Evolutionary conservation across 495 filamentous ascomycete genomes (phyloP).

Genomic region (Choiromyces venosus): DNA sequence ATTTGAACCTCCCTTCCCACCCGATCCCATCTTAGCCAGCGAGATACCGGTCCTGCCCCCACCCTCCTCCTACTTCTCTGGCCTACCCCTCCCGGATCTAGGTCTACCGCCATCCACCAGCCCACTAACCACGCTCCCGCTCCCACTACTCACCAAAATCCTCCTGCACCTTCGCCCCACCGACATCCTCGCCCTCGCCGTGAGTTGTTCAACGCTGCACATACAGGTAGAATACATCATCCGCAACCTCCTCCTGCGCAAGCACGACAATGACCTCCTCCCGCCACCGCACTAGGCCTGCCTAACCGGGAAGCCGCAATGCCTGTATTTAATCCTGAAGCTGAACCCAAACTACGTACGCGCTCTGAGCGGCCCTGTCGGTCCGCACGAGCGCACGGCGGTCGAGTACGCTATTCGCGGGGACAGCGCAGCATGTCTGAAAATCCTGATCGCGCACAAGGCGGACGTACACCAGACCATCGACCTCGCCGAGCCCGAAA

Average conservation of each 20-base stretch:
- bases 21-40: too few relatives aligned
- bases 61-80: not conserved
- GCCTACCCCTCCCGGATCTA: too few relatives aligned
- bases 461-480: not conserved
- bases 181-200: not conserved
- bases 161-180: not conserved
- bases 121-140: not conserved
- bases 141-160: not conserved
- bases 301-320: not conserved
- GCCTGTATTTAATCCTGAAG: not conserved
- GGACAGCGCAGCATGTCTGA: not conserved
- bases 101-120: not conserved
- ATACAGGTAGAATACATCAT: not conserved
- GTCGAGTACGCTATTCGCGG: not conserved
- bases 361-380: not conserved
- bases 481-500: not conserved
- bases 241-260: not conserved
- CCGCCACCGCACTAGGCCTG: not conserved
- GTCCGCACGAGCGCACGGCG: not conserved
- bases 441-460: not conserved
- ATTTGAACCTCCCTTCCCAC: not conserved
- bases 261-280: not conserved
- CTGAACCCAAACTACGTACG: not conserved
- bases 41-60: not conserved
- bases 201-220: not conserved